phyloP scores from a whole-genome alignment of 805 yeast species.

The Candida silvicultrix region DNA sequence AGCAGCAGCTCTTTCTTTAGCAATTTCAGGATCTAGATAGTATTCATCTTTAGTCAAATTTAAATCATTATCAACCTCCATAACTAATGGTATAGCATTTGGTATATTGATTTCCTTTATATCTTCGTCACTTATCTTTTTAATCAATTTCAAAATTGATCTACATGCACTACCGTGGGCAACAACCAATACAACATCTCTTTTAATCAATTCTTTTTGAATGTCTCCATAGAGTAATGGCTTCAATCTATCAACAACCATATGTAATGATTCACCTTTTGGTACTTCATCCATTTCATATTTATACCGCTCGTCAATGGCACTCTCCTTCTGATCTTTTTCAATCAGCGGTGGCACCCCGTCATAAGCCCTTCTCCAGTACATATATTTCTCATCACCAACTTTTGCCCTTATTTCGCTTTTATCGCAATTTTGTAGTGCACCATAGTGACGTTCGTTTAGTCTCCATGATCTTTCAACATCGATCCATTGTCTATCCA shows the following conservation, averaged over 20 bases:
- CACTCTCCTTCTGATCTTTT: constrained; percentile 28
- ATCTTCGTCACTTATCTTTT: constrained; percentile 56
- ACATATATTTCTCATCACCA: constrained; percentile 72
- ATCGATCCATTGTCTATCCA: constrained; percentile 45
- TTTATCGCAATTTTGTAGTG: constrained; percentile 73
- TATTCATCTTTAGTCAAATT: constrained; percentile 47
- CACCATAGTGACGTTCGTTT: constrained; percentile 82
- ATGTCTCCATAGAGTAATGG: constrained; percentile 50
- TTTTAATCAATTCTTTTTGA: constrained; percentile 40
- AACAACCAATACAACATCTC: constrained; percentile 58
- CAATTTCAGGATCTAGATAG: constrained; percentile 77
- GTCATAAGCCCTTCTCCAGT: constrained; percentile 71
- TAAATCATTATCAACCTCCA: constrained; percentile 50
- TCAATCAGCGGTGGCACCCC: constrained; percentile 57
- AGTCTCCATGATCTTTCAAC: constrained; percentile 70
- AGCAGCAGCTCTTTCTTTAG: constrained; percentile 70
- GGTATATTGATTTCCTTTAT: constrained; percentile 76
- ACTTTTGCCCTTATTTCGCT: constrained; percentile 55
- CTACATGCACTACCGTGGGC: constrained; percentile 83
- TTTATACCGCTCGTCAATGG: constrained; percentile 29
- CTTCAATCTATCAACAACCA: constrained; percentile 61
- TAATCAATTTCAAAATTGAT: constrained; percentile 64
- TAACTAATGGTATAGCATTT: constrained; percentile 74
- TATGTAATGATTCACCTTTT: constrained; percentile 63
- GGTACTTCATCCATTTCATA: constrained; percentile 44